Conservation (phyloP, 108 stramenopile species). For the Discostella pseudostelligera region DNA sequence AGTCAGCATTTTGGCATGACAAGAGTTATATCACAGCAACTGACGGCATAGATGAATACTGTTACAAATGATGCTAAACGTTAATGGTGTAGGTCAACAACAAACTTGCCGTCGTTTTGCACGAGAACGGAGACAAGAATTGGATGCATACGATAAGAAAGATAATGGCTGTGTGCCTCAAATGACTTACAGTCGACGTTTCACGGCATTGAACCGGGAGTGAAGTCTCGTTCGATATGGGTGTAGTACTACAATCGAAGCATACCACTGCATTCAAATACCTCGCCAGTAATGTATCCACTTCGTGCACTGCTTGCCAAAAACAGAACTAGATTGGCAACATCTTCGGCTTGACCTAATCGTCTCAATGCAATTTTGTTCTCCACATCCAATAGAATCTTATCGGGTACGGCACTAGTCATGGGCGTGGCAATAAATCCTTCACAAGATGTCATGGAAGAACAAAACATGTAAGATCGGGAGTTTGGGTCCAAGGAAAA, state of each 20-base stretch:
- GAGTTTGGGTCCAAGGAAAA: background rate
- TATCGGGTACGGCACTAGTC: conserved; percentile 61
- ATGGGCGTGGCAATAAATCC: conserved; percentile 82
- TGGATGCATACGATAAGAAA: too few species aligned
- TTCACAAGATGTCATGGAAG: background rate
- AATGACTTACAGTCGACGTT: too few species aligned
- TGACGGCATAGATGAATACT: too few species aligned
- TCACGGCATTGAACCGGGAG: too few species aligned
- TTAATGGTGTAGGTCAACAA: too few species aligned
- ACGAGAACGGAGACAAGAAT: too few species aligned
- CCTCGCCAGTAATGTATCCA: conserved; percentile 75
- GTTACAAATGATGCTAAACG: too few species aligned
- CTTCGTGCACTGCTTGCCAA: conserved; percentile 57
- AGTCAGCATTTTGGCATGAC: too few species aligned
- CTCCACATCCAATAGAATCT: conserved; percentile 50
- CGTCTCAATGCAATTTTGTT: conserved; percentile 50
- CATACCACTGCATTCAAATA: conserved; percentile 68
- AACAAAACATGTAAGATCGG: background rate
- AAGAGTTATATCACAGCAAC: too few species aligned
- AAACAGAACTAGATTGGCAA: conserved; percentile 62
- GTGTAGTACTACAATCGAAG: conserved; percentile 54
- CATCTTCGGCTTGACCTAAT: conserved; percentile 64
- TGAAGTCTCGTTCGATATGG: too few species aligned
- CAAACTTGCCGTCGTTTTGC: too few species aligned
- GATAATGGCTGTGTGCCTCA: too few species aligned